Base-by-base conservation (phyloP, 768 basidiomycete genomes). In the Porphyrellus cyaneotinctus region DNA sequence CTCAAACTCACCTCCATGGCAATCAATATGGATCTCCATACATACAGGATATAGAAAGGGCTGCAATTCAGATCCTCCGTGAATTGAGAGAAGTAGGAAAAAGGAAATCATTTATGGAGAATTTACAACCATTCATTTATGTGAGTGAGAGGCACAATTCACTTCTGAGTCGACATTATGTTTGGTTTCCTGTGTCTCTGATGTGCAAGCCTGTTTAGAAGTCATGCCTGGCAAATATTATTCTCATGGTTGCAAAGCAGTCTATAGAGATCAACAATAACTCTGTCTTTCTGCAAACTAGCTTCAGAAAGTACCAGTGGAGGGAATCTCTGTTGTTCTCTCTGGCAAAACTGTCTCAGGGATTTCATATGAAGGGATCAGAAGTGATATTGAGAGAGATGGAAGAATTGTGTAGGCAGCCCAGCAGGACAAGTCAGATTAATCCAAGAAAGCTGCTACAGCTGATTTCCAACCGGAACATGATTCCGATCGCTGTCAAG, bases 231-330 rank as follows among this genome's bases (percentile, higher is more conserved):
- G 43, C 43, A 13, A 31, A 47, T 14, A 37, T 7, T 3, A 44
- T 51, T 11, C 43, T 44, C 3, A 36, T 6, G 13, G 6, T 51
- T 2, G 3, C 12, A 15, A 51, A 44, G 35, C 12, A 28, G 20
- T 44, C 15, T 17, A 44, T 30, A 8, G 4, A 45, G 3, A 44
- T 51, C 10, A 4, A 0, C 0, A 31, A 31, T 12, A 2, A 15
- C 8, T 54, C 38, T 4, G 44, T 36, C 0, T 32, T 53, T 2
- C 4, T 54, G 4, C n/a, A 57, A 15, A 12, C 3, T 3, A 58
- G 57, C 46, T 58, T 51, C 30, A 7, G 49, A 7, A 51, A 47
- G n/a, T 44, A 54, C 28, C 53, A 48, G 3, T 58, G 53, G 49
- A 54, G 49, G 14, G 49, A 57, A 13, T 5, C 46, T 0, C n/a